Percentiles rank a stretch among this genome's conserved stretches.
Evolutionary conservation across 345 rosid species (phyloP).

Genomic region (Anastatica hierochuntica): DNA sequence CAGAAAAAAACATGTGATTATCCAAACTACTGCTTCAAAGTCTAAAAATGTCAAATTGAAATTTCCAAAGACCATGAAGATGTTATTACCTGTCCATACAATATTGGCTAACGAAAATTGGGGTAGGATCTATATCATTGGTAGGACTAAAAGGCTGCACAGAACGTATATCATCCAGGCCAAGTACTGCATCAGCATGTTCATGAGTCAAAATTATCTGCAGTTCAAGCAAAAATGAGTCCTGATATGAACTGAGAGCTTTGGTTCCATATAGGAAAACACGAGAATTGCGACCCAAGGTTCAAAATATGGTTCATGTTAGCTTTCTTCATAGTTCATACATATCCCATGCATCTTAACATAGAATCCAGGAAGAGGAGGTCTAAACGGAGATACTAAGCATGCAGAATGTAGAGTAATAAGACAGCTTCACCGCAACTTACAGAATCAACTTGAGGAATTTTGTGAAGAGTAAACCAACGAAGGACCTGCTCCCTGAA

Average conservation of each 20-base stretch:
- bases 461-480: conserved; percentile 88
- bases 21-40: conserved; percentile 7
- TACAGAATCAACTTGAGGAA: conserved; percentile 84
- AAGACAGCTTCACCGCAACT: conserved; percentile 19
- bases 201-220: conserved; percentile 98
- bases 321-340: too few relatives aligned
- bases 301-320: too few relatives aligned
- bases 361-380: too few relatives aligned
- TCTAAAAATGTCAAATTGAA: neutral
- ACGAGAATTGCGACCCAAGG: too few relatives aligned
- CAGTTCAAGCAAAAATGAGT: conserved; percentile 25
- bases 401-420: too few relatives aligned
- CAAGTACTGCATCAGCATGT: conserved; percentile 99
- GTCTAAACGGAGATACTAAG: too few relatives aligned
- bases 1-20: conserved; percentile 12
- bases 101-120: conserved; percentile 49
- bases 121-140: conserved; percentile 82
- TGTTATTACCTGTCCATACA: conserved; percentile 74
- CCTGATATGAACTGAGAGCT: conserved; percentile 1
- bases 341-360: too few relatives aligned
- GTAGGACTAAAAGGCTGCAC: conserved; percentile 81
- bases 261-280: too few relatives aligned
- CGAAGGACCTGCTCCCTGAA: conserved; percentile 93
- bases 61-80: neutral
- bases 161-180: conserved; percentile 86